Conservation (phyloP, 1,284 basidiomycete genomes). For the Uromyces viciae-fabae region DNA sequence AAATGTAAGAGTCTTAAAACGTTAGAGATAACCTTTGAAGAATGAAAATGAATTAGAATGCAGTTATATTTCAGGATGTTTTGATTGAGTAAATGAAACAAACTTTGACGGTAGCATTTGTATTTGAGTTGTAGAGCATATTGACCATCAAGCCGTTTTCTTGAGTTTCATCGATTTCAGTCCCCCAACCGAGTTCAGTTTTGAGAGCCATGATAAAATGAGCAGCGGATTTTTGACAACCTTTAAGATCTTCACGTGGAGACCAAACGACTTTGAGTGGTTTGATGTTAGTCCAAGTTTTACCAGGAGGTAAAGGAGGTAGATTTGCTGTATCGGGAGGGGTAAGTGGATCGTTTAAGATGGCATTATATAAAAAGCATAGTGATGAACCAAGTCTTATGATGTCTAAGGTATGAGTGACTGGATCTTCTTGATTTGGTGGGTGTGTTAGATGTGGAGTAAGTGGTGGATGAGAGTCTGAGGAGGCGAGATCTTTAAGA, state of each 20-base stretch:
- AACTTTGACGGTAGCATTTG: slow-evolving; percentile 92
- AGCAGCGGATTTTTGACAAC: slow-evolving; percentile 63
- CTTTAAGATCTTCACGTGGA: slow-evolving; percentile 66
- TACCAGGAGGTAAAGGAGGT: slow-evolving; percentile 59
- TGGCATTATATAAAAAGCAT: slow-evolving; percentile 89
- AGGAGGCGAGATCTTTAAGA: slow-evolving; percentile 48
- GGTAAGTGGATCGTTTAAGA: slow-evolving; percentile 58
- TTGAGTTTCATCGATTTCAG: slow-evolving; percentile 48
- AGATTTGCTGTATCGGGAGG: neutral
- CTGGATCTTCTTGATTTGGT: slow-evolving; percentile 56
- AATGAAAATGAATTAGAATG: neutral
- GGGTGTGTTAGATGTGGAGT: slow-evolving; percentile 40
- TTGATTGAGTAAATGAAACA: slow-evolving; percentile 53
- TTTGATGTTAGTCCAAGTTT: slow-evolving; percentile 63
- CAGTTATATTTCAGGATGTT: too few species aligned
- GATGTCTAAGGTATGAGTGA: slow-evolving; percentile 88
- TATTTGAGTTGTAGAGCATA: slow-evolving; percentile 74
- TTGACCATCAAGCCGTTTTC: slow-evolving; percentile 63
- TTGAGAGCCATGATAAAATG: slow-evolving; percentile 61
- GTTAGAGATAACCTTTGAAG: slow-evolving; percentile 36
- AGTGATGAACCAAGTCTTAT: slow-evolving; percentile 89
- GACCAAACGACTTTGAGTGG: slow-evolving; percentile 66
- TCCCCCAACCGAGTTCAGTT: slow-evolving; percentile 57
- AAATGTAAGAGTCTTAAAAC: slow-evolving; percentile 38
- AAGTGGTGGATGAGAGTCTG: slow-evolving; percentile 53